Evolutionary conservation across 495 filamentous ascomycete species (phyloP).

Genomic region (Aspergillus hancockii): DNA sequence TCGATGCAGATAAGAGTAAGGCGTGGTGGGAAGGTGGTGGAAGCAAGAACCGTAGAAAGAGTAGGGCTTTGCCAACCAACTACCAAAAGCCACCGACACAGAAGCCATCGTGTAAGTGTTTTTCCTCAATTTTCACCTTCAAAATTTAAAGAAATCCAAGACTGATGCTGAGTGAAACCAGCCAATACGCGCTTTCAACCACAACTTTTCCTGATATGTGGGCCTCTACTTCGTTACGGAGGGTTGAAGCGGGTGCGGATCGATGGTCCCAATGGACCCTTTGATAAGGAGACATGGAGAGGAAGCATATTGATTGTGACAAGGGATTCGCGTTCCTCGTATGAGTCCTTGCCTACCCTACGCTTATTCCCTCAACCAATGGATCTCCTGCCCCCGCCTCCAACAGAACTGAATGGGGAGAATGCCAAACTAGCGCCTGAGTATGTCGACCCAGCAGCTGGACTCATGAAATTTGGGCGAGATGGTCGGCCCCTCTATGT

Average conservation of each 20-base stretch:
- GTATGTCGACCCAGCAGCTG: slow-evolving; percentile 87
- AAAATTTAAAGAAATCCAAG: background rate
- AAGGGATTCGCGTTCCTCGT: slow-evolving; percentile 74
- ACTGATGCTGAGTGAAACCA: slow-evolving; percentile 31
- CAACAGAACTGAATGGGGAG: slow-evolving; percentile 63
- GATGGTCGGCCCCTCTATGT: slow-evolving; percentile 81
- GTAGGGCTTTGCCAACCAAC: slow-evolving; percentile 41
- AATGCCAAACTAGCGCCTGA: slow-evolving; percentile 66
- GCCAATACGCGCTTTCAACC: slow-evolving; percentile 76
- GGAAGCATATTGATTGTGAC: slow-evolving; percentile 95
- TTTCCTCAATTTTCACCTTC: background rate
- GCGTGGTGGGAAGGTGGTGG: slow-evolving; percentile 49
- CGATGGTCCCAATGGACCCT: slow-evolving; percentile 36
- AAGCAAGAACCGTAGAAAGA: slow-evolving; percentile 38
- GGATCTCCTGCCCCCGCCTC: slow-evolving; percentile 81
- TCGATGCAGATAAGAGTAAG: slow-evolving; percentile 43
- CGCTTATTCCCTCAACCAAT: slow-evolving; percentile 84
- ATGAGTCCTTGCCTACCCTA: slow-evolving; percentile 74
- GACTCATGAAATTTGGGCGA: slow-evolving; percentile 77
- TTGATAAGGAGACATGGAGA: slow-evolving; percentile 80
- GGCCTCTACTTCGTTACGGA: slow-evolving; percentile 84
- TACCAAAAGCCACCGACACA: slow-evolving; percentile 42
- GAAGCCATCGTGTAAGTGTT: slow-evolving; percentile 36
- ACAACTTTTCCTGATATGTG: slow-evolving; percentile 80
- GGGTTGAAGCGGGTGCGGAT: slow-evolving; percentile 59